A percentile compares a stretch with the other conserved stretches of the same genome.
phyloP scores from a whole-genome alignment of 2,329 filamentous ascomycete species.

The Thelonectria rubi region DNA sequence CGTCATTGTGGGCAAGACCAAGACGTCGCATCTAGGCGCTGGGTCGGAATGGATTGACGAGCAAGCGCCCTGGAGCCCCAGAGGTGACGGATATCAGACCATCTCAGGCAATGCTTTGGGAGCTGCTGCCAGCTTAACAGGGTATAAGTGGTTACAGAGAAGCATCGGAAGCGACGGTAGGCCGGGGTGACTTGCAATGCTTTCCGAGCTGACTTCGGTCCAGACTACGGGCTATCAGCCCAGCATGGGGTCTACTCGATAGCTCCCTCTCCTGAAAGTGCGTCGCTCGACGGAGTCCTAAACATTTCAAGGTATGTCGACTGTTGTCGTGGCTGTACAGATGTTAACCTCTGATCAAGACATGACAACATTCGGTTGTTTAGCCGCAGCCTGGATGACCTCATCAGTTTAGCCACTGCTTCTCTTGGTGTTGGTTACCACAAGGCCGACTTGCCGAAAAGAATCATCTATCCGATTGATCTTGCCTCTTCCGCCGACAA shows the following conservation, averaged over 20 bases:
- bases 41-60: slow-evolving; percentile 54
- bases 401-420: slow-evolving; percentile 34
- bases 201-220: slow-evolving; percentile 32
- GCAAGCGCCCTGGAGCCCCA: slow-evolving; percentile 54
- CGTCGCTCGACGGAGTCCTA: slow-evolving; percentile 25
- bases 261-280: slow-evolving; percentile 27
- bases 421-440: slow-evolving; percentile 24
- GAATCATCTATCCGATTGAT: slow-evolving; percentile 43
- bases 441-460: slow-evolving; percentile 16
- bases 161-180: slow-evolving; percentile 50
- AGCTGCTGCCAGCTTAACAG: slow-evolving; percentile 48
- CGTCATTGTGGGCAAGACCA: slow-evolving; percentile 63
- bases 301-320: slow-evolving; percentile 36
- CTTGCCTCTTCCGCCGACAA: slow-evolving; percentile 22
- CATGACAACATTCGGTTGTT: slow-evolving; percentile 38
- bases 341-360: slow-evolving; percentile 14
- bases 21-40: slow-evolving; percentile 57
- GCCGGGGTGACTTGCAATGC: slow-evolving; percentile 17
- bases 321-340: neutral
- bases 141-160: slow-evolving; percentile 54
- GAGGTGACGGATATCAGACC: slow-evolving; percentile 57
- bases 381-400: slow-evolving; percentile 38
- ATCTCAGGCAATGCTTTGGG: slow-evolving; percentile 50
- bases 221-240: slow-evolving; percentile 35
- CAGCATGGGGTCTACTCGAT: slow-evolving; percentile 46